Conservation (phyloP, 345 rosid species). For the Raphanus raphanistrum region DNA sequence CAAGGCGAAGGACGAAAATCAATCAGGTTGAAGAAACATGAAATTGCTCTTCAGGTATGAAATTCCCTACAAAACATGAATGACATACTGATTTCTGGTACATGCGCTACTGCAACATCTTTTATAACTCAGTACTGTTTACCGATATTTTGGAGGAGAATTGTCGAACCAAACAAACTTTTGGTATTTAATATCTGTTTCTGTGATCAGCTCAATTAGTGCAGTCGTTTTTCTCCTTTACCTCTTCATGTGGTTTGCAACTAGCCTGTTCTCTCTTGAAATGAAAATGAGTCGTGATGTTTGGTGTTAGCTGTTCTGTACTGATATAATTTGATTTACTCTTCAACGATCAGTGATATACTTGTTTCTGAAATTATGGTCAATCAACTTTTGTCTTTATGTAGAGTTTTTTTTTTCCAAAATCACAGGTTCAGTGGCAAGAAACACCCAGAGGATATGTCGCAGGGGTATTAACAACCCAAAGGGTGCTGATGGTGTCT, state of each 20-base stretch:
- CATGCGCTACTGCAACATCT: constrained; percentile 13
- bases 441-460: constrained; percentile 87
- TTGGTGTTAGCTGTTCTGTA: background rate
- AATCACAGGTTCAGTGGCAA: constrained; percentile 89
- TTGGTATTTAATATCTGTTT: constrained; percentile 16
- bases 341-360: constrained; percentile 9
- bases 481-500: constrained; percentile 89
- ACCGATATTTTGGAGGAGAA: constrained; percentile 6
- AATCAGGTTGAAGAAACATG: constrained; percentile 79
- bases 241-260: background rate
- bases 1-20: constrained; percentile 82
- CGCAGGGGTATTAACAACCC: constrained; percentile 90
- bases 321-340: background rate
- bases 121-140: background rate
- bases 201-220: background rate
- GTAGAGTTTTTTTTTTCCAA: background rate
- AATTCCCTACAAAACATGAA: constrained; percentile 19
- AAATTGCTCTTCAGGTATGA: constrained; percentile 84
- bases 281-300: background rate
- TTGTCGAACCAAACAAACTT: background rate
- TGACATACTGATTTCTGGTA: constrained; percentile 16
- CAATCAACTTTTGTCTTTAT: constrained; percentile 2
- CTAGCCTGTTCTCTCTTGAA: background rate
- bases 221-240: constrained; percentile 3
- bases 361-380: constrained; percentile 9